A percentile compares a stretch with the other conserved stretches of the same genome.
phyloP scores from a whole-genome alignment of 331 rosid species.

The Ulmus americana region DNA sequence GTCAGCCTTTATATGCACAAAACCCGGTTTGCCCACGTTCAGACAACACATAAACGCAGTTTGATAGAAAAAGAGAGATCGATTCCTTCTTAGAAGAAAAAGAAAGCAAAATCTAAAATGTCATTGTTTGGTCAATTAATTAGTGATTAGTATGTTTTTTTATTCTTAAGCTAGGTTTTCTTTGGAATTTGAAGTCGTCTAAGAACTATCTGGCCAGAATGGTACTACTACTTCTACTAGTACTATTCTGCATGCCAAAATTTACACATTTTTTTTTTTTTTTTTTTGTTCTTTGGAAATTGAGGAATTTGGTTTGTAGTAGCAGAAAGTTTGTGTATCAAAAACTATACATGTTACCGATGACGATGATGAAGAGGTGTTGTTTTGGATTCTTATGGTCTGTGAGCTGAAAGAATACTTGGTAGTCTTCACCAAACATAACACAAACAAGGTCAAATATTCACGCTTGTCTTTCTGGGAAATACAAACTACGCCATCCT shows the following conservation, averaged over 20 bases:
- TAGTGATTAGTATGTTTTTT: neutral
- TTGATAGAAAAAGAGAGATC: too few relatives aligned
- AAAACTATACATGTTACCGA: neutral
- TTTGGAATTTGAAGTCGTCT: constrained; percentile 22
- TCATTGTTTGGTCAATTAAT: neutral
- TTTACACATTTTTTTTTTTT: neutral
- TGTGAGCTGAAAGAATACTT: too few relatives aligned
- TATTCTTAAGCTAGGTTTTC: constrained; percentile 6
- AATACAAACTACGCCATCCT: neutral
- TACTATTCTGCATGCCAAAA: neutral
- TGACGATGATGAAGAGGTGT: neutral
- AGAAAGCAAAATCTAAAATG: neutral
- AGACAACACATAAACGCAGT: too few relatives aligned
- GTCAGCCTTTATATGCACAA: too few relatives aligned
- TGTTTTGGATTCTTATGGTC: neutral
- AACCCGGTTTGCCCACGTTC: too few relatives aligned
- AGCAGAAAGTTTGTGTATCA: neutral
- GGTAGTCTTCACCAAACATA: too few relatives aligned
- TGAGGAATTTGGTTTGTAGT: constrained; percentile 2
- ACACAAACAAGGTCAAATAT: neutral
- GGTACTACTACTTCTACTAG: neutral
- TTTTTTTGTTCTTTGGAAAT: constrained; percentile 20
- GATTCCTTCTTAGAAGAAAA: neutral
- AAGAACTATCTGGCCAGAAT: neutral
- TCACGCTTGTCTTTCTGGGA: neutral